A percentile compares a stretch with the other conserved stretches of the same genome.
Conservation (phyloP, 345 rosid genomes). For the Luvunga scandens region DNA sequence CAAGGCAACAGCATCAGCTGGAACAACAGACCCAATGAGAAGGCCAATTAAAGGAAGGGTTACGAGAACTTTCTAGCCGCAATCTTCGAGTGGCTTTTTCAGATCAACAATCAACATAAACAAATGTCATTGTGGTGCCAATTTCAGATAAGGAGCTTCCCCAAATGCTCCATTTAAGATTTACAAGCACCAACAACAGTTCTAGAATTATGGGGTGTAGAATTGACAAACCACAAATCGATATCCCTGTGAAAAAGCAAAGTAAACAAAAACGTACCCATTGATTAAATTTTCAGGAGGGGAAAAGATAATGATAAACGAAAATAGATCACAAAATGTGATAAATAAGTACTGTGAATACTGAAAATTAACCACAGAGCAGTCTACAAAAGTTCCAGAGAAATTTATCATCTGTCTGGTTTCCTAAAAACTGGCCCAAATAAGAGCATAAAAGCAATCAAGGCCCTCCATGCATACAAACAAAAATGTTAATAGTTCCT, state of each 20-base stretch:
- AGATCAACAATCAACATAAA: no score
- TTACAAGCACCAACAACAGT: no score
- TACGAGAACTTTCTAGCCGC: slow-evolving; percentile 30
- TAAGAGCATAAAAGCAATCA: not conserved
- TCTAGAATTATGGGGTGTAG: no score
- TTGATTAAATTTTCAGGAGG: not conserved
- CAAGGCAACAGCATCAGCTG: slow-evolving; percentile 92
- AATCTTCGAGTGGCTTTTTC: no score
- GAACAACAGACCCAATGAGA: slow-evolving; percentile 85
- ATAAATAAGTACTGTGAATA: not conserved
- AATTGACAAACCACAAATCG: no score
- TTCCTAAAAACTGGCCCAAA: not conserved
- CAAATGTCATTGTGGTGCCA: no score
- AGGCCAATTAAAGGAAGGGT: slow-evolving; percentile 63
- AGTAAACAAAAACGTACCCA: no score
- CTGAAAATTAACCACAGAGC: not conserved
- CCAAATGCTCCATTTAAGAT: no score
- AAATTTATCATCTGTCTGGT: not conserved
- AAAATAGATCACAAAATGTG: not conserved
- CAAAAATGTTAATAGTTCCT: not conserved
- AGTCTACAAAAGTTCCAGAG: not conserved
- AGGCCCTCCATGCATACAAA: not conserved
- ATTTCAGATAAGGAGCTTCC: no score
- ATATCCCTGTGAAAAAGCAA: no score
- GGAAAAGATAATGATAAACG: not conserved